Conservation (phyloP, 2,329 filamentous ascomycete genomes). For the Hymenoscyphus occultus region DNA sequence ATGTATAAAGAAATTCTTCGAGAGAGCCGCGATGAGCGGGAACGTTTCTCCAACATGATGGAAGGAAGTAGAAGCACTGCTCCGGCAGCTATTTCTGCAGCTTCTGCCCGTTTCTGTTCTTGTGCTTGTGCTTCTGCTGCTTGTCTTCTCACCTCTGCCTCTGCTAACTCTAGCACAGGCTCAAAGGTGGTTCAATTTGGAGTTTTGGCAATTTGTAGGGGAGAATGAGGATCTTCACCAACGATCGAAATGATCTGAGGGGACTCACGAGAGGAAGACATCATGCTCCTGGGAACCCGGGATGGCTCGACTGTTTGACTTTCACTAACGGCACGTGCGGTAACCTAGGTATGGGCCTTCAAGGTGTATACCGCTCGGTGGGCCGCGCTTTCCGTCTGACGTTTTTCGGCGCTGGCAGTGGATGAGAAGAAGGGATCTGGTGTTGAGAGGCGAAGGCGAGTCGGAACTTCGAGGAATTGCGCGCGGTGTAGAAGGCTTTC, state of each 20-base stretch:
- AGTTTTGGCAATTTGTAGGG: not conserved
- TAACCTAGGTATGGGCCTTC: not conserved
- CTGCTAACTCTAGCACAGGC: slow-evolving; percentile 13
- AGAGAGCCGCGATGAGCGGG: slow-evolving; percentile 14
- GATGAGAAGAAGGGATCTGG: not conserved
- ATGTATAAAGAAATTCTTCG: slow-evolving; percentile 20
- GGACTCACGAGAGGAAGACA: slow-evolving; percentile 9
- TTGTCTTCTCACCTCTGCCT: slow-evolving; percentile 10
- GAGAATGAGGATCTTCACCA: not conserved
- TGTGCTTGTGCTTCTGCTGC: slow-evolving; percentile 4
- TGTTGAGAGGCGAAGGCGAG: not conserved
- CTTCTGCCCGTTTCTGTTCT: slow-evolving; percentile 12
- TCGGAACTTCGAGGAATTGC: not conserved
- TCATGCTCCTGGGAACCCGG: not conserved
- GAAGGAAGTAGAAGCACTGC: not conserved
- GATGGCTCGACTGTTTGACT: not conserved
- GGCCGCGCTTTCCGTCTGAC: not conserved
- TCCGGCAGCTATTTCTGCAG: slow-evolving; percentile 7
- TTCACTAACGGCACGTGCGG: slow-evolving; percentile 7
- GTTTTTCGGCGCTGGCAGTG: not conserved
- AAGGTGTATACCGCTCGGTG: not conserved
- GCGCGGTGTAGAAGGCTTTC: not conserved
- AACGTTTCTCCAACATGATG: slow-evolving; percentile 12
- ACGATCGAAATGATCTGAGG: not conserved
- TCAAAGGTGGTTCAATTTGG: not conserved